Base-by-base conservation (phyloP, 1,139 yeast genomes). In the Geotrichum bryndzae region DNA sequence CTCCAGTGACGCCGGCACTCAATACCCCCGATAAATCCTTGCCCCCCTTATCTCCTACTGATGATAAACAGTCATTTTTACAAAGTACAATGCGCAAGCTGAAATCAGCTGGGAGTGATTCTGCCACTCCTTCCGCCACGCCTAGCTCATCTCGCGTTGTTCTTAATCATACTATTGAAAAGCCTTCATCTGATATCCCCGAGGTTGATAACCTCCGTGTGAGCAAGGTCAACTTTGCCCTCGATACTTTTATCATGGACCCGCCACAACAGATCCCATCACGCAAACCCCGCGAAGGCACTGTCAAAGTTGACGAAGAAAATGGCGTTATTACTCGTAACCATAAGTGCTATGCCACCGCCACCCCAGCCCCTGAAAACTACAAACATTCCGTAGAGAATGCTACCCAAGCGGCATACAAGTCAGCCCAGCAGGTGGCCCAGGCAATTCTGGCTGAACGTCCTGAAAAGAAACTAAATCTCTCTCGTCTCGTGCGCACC, bases 231-330 rank as follows among this genome's bases (percentile, higher is more conserved):
- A 80, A 84, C 1, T 92, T 92, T 73, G 88, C 95, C 1, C 78
- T 88, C 15, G 87, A 88, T 65, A 82, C 85, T 64, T 80, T 90
- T 58, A 76, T 80, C 0, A 80, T 79, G 65, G 97, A 92, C 73
- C 98, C 98, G 1, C 97, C 96, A 51, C 98, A 92, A 71, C 97
- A 91, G 73, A 88, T 92, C 64, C 98, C 98, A 0, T 88, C 96
- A 0, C 78, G 96, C 67, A 82, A 86, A 64, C 97, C 97, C 1
- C 82, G 83, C 66, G 82, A 82, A 66, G 97, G 97, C 2, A 86
- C 89, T 69, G 92, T 91, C 7, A 72, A 87, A 50, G 84, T 90
- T 68, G 66, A 61, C 25, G 61, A 70, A 6, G 68, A 65, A 31
- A 78, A 78, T 27, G 74, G 73, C 45, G 67, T 75, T 62, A 57